Base-by-base conservation (phyloP, 1,139 yeast species). In the Nakaseomyces uthaithaninus region DNA sequence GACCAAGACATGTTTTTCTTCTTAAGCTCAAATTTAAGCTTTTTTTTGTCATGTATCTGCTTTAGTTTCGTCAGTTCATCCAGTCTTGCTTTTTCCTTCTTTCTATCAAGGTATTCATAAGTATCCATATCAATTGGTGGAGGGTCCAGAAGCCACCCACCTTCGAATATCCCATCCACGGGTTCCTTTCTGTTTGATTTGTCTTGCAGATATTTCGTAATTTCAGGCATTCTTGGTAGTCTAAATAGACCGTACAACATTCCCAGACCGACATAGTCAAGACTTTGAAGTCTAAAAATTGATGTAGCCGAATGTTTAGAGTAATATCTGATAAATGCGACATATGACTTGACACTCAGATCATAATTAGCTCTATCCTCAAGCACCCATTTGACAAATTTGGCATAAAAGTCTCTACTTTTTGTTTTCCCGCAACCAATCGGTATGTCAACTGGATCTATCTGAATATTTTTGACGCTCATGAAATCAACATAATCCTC, bases 211-310 rank as follows among this genome's bases (percentile, higher is more conserved):
- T 71, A 68, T 43, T 66, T 69, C 24, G 67, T 68, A 19, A 85
- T 69, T 59, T 93, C 99, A 0, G 98, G 98, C 97, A 93, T 93
- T 51, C 79, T 77, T 6, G 99, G 99, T 41, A 91, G 64, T 51
- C 96, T 70, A 37, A 85, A 63, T 11, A 93, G 63, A 1, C 95
- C 95, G 61, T 83, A 87, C 65, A 83, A 70, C 48, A 69, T 72
- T 1, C 94, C 95, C 11, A 81, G 49, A 0, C 80, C 83, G 22
- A 80, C 60, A 52, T 83, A 80, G 57, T 89, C 94, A 44, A 93
- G 63, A 8, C 76, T 66, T 36, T 75, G 73, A 16, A 84, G 54
- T 46, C 98, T 69, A 65, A 93, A 93, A 27, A 93, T 91, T 0
- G 96, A 87, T 9, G 81, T 70, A 0, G 96, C 95, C n/a, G 84